Base-by-base conservation (phyloP, 192 early-diverging fungal species). In the Pilobolus umbonatus region DNA sequence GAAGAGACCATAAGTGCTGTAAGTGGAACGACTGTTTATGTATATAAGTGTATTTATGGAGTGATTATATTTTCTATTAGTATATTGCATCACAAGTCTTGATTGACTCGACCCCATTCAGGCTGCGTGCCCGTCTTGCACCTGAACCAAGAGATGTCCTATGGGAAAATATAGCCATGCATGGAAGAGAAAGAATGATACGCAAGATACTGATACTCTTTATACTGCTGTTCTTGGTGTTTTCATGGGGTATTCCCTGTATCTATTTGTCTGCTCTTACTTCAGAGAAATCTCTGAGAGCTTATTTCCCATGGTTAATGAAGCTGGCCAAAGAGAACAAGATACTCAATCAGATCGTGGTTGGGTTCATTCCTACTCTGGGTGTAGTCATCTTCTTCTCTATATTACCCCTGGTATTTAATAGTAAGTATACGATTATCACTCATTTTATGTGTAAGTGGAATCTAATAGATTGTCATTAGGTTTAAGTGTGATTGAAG, bases 181-280 rank as follows among this genome's bases (percentile, higher is more conserved):
- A 82, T 22, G 70, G 60, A 28, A 62, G 76, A 6, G 80, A 86
- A 51, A 72, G 75, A 40, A 67, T 76, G 17, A 55, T 77, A 19
- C 78, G 87, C 1, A 68, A 77, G 10, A 59, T 75, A 15, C 47
- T 83, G 5, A 78, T 85, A 24, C 76, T 75, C 56, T 53, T 76
- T 1, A 72, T 80, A 21, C 71, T 90, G 0, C 54, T 84, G 24
- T 68, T 89, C 19, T 72, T 92, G 40, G 80, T 87, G 57, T 86
- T 88, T 40, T 85, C 88, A 67, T 92, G 90, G 90, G 70, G 72
- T 17, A 75, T 83, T 9, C 88, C 90, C 7, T 82, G 87, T n/a
- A 76, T 77, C 14, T 63, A 82, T 26, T 63, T 89, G 19, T 84
- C 86, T 3, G 80, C 88, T 14, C 71, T 92, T 28, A 66, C 88